Conservation (phyloP, 2,329 filamentous ascomycete species). For the Fonsecaea erecta region DNA sequence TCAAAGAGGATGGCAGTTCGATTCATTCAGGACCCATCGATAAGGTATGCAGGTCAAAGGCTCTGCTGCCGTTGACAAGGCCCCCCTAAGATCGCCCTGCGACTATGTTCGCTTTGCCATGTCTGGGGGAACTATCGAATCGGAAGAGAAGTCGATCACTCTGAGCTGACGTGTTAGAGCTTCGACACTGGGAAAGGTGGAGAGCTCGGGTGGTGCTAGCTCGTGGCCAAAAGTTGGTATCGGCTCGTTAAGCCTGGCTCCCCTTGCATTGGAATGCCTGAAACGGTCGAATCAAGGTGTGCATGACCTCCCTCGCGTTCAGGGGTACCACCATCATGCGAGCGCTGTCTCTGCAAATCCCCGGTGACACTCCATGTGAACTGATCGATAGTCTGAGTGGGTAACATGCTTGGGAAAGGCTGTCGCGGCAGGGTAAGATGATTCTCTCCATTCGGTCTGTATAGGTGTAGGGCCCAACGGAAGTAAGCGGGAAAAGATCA, state of each 20-base stretch:
- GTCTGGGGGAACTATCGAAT: background rate
- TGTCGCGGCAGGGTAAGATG: constrained; percentile 2
- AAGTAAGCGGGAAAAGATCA: background rate
- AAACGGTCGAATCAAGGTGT: constrained; percentile 4
- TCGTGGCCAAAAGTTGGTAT: constrained; percentile 15
- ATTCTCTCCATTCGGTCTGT: background rate
- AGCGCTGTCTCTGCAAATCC: constrained; percentile 1
- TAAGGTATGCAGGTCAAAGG: background rate
- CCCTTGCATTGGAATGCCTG: constrained; percentile 17
- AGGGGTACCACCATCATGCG: constrained; percentile 19
- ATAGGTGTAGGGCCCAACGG: background rate
- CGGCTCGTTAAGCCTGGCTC: background rate
- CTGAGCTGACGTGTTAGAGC: constrained; percentile 20
- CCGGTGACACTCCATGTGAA: background rate
- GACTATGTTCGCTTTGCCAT: background rate
- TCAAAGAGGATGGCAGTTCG: background rate
- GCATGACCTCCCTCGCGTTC: constrained; percentile 12
- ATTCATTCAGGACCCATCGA: background rate
- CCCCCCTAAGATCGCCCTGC: background rate
- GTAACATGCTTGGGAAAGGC: constrained; percentile 10
- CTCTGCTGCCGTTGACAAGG: background rate
- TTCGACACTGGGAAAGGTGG: constrained; percentile 1
- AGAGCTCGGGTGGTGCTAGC: constrained; percentile 13
- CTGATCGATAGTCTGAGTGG: constrained; percentile 14
- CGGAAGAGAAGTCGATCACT: background rate